Percentiles rank a stretch among this genome's conserved stretches.
phyloP scores from a whole-genome alignment of 2,329 filamentous ascomycete genomes.

The Didymella pinodella region DNA sequence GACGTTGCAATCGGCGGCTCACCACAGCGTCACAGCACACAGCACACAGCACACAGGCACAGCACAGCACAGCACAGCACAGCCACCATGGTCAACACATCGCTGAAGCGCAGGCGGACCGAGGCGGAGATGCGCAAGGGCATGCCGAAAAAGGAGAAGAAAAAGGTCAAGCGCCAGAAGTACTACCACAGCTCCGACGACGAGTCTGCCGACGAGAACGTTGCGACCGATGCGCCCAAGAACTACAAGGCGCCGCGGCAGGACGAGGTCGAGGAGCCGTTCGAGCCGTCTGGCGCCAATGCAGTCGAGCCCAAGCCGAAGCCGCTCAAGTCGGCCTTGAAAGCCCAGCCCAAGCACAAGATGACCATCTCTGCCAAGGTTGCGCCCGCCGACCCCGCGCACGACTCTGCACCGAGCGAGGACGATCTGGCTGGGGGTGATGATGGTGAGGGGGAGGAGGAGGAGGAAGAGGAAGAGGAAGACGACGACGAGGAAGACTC shows the following conservation, averaged over 20 bases:
- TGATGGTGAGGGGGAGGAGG: conserved; percentile 31
- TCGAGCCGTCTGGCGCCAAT: conserved; percentile 37
- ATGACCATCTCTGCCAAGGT: conserved; percentile 36
- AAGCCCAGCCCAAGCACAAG: conserved; percentile 36
- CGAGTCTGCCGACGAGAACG: conserved; percentile 62
- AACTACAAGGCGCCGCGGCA: conserved; percentile 61
- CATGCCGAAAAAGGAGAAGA: conserved; percentile 60
- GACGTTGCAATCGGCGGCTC: conserved; percentile 6
- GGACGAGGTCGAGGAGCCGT: conserved; percentile 51
- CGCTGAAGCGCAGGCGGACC: conserved; percentile 64
- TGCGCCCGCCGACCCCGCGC: conserved; percentile 40
- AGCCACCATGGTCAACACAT: conserved; percentile 50
- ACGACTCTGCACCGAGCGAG: conserved; percentile 38
- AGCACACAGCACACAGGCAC: background rate
- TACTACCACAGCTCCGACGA: conserved; percentile 71
- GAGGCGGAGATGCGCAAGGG: conserved; percentile 66
- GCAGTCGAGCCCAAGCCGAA: conserved; percentile 29
- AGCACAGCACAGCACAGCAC: conserved; percentile 1
- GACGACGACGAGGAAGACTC: conserved; percentile 49
- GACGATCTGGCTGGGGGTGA: conserved; percentile 26
- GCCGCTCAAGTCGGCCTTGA: conserved; percentile 24
- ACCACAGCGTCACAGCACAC: background rate
- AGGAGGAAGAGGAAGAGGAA: conserved; percentile 29
- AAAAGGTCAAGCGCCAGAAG: conserved; percentile 69
- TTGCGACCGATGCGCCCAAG: conserved; percentile 44